phyloP scores from a whole-genome alignment of 169 alveolate species.

The Pseudocohnilembus persalinus region DNA sequence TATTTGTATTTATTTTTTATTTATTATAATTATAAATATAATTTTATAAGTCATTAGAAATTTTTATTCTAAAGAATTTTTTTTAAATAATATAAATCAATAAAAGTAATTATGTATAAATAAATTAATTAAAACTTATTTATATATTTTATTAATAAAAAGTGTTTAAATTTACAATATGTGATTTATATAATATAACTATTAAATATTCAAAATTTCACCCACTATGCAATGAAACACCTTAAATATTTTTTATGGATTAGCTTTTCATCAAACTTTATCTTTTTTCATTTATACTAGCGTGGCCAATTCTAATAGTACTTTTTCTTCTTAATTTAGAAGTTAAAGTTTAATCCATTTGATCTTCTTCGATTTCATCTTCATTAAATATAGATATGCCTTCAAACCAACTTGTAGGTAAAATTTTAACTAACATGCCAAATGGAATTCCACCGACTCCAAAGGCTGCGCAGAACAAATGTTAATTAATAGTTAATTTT shows the following conservation, averaged over 20 bases:
- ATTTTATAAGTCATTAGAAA: no score
- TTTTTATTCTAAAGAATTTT: no score
- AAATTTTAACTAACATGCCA: conserved; percentile 42
- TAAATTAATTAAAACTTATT: no score
- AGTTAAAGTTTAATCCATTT: conserved; percentile 47
- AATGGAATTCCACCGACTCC: conserved; percentile 51
- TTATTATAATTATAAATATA: no score
- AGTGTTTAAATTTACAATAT: no score
- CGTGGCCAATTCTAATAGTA: conserved; percentile 15
- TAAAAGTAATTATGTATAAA: no score
- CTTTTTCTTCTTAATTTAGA: conserved; percentile 40
- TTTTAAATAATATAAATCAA: no score
- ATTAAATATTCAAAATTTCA: background rate
- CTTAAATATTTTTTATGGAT: background rate
- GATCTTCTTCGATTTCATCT: conserved; percentile 27
- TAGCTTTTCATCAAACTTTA: background rate
- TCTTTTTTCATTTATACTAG: no score
- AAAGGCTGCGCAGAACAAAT: conserved; percentile 62
- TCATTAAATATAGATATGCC: conserved; percentile 31
- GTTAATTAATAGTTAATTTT: conserved; percentile 59
- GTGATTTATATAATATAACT: no score
- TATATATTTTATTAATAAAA: no score
- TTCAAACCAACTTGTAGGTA: conserved; percentile 27
- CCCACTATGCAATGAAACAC: background rate
- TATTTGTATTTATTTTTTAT: no score